phyloP scores from a whole-genome alignment of 331 rosid species.

The Malus hybrid region DNA sequence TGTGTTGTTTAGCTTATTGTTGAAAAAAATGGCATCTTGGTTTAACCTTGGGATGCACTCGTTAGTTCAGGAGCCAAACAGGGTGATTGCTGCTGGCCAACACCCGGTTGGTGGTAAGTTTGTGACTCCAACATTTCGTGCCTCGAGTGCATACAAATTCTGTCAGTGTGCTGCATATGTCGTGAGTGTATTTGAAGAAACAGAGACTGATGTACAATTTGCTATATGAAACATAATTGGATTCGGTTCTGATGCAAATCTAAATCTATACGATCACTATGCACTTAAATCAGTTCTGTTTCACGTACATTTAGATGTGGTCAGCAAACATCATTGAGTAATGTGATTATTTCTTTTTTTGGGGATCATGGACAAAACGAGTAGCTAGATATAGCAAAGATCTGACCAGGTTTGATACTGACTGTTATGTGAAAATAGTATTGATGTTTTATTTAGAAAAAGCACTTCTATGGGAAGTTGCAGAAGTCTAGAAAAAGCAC shows the following conservation, averaged over 20 bases:
- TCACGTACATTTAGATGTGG: neutral
- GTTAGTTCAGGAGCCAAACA: slow-evolving; percentile 50
- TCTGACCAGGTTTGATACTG: no score
- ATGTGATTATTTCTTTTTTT: neutral
- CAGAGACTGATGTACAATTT: neutral
- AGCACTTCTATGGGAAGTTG: no score
- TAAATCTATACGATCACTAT: neutral
- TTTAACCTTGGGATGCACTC: slow-evolving; percentile 41
- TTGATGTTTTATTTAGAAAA: no score
- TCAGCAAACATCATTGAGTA: neutral
- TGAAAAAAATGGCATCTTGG: slow-evolving; percentile 44
- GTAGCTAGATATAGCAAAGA: no score
- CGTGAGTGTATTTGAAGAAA: slow-evolving; percentile 3
- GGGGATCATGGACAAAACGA: neutral
- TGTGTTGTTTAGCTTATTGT: slow-evolving; percentile 42
- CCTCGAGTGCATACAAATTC: slow-evolving; percentile 50
- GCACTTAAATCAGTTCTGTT: neutral
- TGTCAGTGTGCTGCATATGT: slow-evolving; percentile 30
- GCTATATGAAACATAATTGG: neutral
- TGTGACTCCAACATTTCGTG: slow-evolving; percentile 46
- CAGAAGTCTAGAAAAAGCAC: no score
- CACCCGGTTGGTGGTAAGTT: slow-evolving; percentile 52
- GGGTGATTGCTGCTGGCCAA: slow-evolving; percentile 51
- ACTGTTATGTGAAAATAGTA: no score
- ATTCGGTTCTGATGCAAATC: neutral